phyloP scores from a whole-genome alignment of 1,139 yeast species.

The Geotrichum aggregatum region DNA sequence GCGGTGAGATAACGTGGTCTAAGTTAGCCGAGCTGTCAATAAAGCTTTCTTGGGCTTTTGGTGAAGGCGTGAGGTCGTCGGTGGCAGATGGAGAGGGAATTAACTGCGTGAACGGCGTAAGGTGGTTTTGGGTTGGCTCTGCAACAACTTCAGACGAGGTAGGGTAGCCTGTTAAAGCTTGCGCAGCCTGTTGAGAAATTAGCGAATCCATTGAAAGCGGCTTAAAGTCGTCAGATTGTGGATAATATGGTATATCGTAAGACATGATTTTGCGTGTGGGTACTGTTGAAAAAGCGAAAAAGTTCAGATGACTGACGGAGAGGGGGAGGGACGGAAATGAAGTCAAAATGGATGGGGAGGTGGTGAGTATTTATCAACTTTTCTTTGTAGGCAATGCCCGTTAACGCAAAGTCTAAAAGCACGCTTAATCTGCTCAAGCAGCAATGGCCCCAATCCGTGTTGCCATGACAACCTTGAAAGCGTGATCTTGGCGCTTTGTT shows the following conservation, averaged over 20 bases:
- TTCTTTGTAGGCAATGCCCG: no score
- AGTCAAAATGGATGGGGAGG: no score
- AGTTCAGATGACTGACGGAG: background rate
- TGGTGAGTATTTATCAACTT: no score
- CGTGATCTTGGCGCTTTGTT: background rate
- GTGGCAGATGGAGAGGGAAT: constrained; percentile 12
- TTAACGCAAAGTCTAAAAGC: no score
- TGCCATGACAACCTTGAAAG: background rate
- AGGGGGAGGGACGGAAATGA: background rate
- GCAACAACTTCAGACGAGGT: background rate
- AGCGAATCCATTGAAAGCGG: constrained; percentile 5
- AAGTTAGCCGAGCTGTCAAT: background rate
- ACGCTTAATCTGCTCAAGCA: no score
- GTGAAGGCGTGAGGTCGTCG: constrained; percentile 8
- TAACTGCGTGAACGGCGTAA: constrained; percentile 3
- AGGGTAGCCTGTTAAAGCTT: background rate
- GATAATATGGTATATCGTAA: background rate
- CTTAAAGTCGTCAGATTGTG: background rate
- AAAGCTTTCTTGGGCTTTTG: constrained; percentile 1
- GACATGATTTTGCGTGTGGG: background rate
- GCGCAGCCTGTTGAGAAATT: constrained; percentile 3
- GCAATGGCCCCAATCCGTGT: no score
- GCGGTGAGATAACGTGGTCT: constrained; percentile 5
- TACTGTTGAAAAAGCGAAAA: background rate
- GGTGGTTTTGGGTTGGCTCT: background rate